A percentile compares a stretch with the other conserved stretches of the same genome.
phyloP scores from a whole-genome alignment of 306 rosid genomes.

The Corylus americana region DNA sequence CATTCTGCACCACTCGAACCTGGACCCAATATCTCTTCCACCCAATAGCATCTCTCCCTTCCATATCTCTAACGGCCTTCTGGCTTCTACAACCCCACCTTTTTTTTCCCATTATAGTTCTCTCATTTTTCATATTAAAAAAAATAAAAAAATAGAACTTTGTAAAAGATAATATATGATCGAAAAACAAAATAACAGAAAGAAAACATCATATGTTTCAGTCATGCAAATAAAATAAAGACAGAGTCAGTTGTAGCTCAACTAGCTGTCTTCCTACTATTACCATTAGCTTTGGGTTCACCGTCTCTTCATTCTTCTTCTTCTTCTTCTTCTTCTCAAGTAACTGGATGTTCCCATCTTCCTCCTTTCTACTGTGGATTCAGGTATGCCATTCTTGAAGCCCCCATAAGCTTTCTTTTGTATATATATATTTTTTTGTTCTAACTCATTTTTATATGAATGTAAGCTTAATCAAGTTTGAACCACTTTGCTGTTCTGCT shows the following conservation, averaged over 20 bases:
- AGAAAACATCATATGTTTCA: not conserved
- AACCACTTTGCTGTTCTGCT: not conserved
- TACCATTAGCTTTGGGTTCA: constrained; percentile 22
- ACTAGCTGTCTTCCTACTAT: not conserved
- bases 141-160: too few relatives aligned
- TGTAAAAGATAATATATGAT: not conserved
- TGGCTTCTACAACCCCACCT: constrained; percentile 2
- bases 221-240: not conserved
- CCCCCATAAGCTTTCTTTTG: not conserved
- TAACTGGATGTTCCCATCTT: not conserved
- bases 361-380: not conserved
- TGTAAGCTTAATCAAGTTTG: not conserved
- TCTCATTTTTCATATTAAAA: not conserved
- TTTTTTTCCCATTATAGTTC: not conserved
- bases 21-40: constrained; percentile 66
- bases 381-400: constrained; percentile 37
- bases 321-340: not conserved
- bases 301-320: constrained; percentile 23
- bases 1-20: constrained; percentile 53
- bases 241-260: not conserved
- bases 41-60: constrained; percentile 57
- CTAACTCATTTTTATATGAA: not conserved
- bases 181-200: not conserved
- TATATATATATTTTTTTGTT: not conserved
- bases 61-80: constrained; percentile 58